Conservation (phyloP, 148 eudicot species). For the Mesembryanthemum crystallinum region DNA sequence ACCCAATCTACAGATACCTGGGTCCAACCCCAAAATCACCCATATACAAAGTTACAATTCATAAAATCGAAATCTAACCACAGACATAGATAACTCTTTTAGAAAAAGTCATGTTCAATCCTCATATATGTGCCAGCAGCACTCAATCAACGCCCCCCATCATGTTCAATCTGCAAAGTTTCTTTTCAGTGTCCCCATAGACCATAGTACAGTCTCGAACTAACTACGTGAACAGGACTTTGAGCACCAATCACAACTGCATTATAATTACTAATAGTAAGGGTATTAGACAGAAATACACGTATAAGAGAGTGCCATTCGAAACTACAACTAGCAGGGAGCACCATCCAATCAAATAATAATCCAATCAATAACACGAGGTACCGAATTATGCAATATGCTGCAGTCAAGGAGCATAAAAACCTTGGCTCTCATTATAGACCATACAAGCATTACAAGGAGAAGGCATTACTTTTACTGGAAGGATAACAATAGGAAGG, state of each 20-base stretch:
- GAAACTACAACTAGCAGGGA: background rate
- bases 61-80: background rate
- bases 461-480: background rate
- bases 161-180: too few relatives aligned
- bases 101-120: background rate
- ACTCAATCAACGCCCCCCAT: background rate
- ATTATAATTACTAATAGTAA: background rate
- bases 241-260: background rate
- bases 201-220: too few relatives aligned
- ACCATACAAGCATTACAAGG: background rate
- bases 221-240: too few relatives aligned
- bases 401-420: background rate
- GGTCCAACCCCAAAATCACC: background rate
- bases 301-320: background rate
- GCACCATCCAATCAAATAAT: background rate
- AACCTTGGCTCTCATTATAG: background rate
- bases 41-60: background rate
- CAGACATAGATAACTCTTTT: background rate
- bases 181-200: too few relatives aligned
- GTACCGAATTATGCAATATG: too few relatives aligned
- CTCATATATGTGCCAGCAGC: too few relatives aligned
- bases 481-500: background rate
- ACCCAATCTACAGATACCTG: background rate
- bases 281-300: background rate
- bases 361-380: conserved; percentile 9